These are phyloP conservation scores for Luvunga scandens DNA, from an alignment of 345 rosid genomes.

Conservation along the genomic window DNA sequence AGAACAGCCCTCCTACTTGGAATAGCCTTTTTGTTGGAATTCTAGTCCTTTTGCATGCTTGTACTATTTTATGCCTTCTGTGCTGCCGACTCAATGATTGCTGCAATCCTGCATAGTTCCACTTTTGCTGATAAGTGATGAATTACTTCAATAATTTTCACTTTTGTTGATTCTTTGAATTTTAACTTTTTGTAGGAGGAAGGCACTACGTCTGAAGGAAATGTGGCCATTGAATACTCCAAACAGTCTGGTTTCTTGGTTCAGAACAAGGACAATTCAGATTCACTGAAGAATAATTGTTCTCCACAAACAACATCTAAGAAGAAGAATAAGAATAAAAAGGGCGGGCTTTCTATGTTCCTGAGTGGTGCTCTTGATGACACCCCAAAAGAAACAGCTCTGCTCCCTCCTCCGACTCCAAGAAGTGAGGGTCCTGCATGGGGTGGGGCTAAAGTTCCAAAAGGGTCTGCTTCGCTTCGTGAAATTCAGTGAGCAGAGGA, in stretches of 20 bases:
- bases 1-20: background rate
- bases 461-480: slow-evolving; percentile 74
- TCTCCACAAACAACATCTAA: slow-evolving; percentile 38
- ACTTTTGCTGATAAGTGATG: background rate
- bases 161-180: slow-evolving; percentile 9
- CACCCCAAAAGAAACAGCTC: slow-evolving; percentile 40
- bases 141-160: background rate
- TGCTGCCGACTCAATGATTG: background rate
- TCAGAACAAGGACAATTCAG: slow-evolving; percentile 40
- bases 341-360: slow-evolving; percentile 97
- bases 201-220: slow-evolving; percentile 17
- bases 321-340: slow-evolving; percentile 81
- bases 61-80: background rate
- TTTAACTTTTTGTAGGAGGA: slow-evolving; percentile 41
- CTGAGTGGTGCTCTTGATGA: slow-evolving; percentile 96
- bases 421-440: slow-evolving; percentile 87
- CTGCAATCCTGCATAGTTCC: background rate
- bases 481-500: slow-evolving; percentile 92
- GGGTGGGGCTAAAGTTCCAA: slow-evolving; percentile 88
- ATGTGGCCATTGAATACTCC: slow-evolving; percentile 25
- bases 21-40: background rate
- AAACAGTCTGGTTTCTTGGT: slow-evolving; percentile 35
- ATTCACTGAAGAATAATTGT: slow-evolving; percentile 41
- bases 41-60: background rate
- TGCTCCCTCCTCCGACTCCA: slow-evolving; percentile 54